phyloP scores from a whole-genome alignment of 129 eudicot species.

The Kitagawia praeruptora region DNA sequence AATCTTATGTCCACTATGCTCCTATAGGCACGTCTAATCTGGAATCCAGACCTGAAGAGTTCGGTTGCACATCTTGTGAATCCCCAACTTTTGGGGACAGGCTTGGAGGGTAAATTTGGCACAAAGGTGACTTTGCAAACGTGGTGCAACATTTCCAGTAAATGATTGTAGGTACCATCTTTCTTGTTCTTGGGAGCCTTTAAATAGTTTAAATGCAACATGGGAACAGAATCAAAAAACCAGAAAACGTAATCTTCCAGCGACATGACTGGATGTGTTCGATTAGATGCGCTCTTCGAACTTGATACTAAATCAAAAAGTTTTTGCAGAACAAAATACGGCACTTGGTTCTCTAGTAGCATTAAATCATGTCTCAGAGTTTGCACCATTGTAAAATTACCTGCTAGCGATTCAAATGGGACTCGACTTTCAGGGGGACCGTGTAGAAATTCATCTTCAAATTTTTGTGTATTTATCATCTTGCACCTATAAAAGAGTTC shows the following conservation, averaged over 20 bases:
- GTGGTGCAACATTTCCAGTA: neutral
- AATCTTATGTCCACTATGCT: no score
- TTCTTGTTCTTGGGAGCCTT: no score
- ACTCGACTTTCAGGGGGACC: neutral
- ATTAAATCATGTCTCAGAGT: neutral
- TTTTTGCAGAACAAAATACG: neutral
- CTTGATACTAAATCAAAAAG: neutral
- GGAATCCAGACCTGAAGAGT: no score
- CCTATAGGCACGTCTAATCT: no score
- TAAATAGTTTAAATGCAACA: no score
- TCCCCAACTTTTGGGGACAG: slow-evolving; percentile 29
- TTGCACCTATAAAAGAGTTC: neutral
- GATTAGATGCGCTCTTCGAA: no score
- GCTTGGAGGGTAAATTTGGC: no score
- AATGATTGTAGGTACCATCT: neutral
- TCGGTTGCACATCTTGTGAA: no score
- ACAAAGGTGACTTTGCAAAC: neutral
- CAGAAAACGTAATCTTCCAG: neutral
- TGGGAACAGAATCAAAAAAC: no score
- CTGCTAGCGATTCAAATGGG: neutral
- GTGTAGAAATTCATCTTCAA: no score
- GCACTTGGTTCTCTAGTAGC: slow-evolving; percentile 2
- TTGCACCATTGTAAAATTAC: neutral
- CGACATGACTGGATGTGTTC: neutral
- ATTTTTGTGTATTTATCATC: no score